Percentiles rank a stretch among this genome's conserved stretches.
These are phyloP conservation scores for Psilocybe azurescens DNA, from an alignment of 768 basidiomycete genomes.

Conservation along the genomic window DNA sequence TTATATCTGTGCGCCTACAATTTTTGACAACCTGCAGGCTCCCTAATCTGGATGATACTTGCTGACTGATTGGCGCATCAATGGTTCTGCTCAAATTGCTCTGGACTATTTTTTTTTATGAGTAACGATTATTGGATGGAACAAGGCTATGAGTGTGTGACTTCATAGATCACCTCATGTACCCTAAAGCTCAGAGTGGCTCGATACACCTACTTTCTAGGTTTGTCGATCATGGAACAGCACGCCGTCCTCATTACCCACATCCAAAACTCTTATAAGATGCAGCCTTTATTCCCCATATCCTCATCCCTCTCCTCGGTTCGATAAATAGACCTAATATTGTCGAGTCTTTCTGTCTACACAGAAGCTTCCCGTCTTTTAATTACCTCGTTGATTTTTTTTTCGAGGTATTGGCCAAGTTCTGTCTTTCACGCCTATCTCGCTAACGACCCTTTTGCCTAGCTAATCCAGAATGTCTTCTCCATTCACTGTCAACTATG, in stretches of 20 bases:
- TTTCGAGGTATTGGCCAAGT: background rate
- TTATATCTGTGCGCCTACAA: slow-evolving; percentile 9
- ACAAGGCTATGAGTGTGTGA: background rate
- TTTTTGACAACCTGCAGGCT: background rate
- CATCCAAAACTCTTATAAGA: slow-evolving; percentile 14
- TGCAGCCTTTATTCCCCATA: slow-evolving; percentile 11
- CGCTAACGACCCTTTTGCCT: background rate
- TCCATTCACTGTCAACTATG: slow-evolving; percentile 54
- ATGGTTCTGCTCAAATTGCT: background rate
- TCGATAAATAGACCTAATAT: slow-evolving; percentile 5
- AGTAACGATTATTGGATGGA: background rate
- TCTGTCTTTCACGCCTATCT: background rate
- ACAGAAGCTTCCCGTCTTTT: background rate
- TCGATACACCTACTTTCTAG: slow-evolving; percentile 13
- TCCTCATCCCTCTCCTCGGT: slow-evolving; percentile 7
- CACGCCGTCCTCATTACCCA: slow-evolving; percentile 22
- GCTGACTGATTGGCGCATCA: background rate
- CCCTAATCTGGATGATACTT: background rate
- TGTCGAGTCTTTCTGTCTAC: background rate
- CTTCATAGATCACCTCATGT: slow-evolving; percentile 18
- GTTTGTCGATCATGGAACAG: slow-evolving; percentile 21
- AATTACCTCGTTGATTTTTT: background rate
- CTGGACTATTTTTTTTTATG: background rate
- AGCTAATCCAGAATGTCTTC: background rate
- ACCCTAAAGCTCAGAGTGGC: slow-evolving; percentile 7